These are phyloP conservation scores for Sphaerulina vaccinii DNA, from an alignment of 2,329 filamentous ascomycete species.

Conservation along the genomic window DNA sequence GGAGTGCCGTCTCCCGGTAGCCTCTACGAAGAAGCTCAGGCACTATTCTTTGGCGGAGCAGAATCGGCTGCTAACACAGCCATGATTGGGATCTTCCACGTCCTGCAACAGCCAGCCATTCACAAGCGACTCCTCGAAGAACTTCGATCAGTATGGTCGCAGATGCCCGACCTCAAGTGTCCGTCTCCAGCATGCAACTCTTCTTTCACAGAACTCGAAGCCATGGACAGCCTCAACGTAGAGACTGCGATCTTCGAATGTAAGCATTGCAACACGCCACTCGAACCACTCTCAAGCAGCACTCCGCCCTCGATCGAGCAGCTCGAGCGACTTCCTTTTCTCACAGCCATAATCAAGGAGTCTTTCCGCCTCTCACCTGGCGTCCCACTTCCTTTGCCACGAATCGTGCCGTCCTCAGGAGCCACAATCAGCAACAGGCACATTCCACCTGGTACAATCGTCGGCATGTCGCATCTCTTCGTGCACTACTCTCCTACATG, in stretches of 20 bases:
- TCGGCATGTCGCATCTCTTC: conserved; percentile 51
- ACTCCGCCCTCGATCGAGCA: conserved; percentile 18
- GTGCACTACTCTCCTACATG: conserved; percentile 51
- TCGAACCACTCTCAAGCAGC: background rate
- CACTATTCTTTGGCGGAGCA: conserved; percentile 48
- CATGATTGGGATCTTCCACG: conserved; percentile 44
- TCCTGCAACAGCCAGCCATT: conserved; percentile 39
- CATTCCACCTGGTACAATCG: conserved; percentile 46
- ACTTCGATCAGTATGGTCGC: conserved; percentile 27
- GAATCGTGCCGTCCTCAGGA: conserved; percentile 48
- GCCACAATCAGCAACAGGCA: conserved; percentile 45
- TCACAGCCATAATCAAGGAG: conserved; percentile 53
- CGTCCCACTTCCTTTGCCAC: conserved; percentile 45
- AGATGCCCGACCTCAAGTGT: background rate
- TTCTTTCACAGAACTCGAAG: background rate
- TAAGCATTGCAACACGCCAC: background rate
- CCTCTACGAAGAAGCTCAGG: conserved; percentile 48
- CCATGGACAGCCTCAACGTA: background rate
- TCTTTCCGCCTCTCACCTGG: conserved; percentile 48
- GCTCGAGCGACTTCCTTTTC: conserved; percentile 43
- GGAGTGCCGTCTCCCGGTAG: conserved; percentile 35
- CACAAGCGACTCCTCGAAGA: conserved; percentile 42
- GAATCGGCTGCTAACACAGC: conserved; percentile 47
- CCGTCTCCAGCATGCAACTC: background rate
- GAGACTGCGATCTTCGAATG: background rate